Percentiles rank a stretch among this genome's conserved stretches.
These are phyloP conservation scores for Cucumis hystrix DNA, from an alignment of 306 rosid species.

Conservation along the genomic window DNA sequence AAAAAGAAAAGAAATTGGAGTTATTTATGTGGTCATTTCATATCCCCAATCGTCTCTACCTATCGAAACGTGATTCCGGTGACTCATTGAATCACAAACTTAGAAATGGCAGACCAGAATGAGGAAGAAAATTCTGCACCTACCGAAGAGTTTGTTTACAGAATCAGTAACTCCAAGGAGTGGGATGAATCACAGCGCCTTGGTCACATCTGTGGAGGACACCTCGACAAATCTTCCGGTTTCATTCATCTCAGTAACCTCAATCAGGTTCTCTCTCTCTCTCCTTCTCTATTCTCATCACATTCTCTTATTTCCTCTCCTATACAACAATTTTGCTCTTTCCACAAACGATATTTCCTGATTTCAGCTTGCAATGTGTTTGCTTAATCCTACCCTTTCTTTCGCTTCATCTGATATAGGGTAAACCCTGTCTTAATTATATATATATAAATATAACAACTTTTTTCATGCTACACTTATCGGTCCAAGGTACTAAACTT, in stretches of 20 bases:
- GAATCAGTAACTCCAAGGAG: constrained; percentile 47
- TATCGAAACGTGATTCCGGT: neutral
- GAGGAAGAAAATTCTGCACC: neutral
- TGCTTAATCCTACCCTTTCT: neutral
- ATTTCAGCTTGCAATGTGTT: neutral
- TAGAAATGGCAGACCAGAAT: neutral
- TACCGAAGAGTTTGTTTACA: constrained; percentile 44
- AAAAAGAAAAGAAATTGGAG: too few species aligned
- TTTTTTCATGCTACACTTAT: neutral
- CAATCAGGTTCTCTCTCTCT: constrained; percentile 37
- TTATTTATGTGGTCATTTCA: too few species aligned
- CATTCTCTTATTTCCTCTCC: neutral
- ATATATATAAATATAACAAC: too few species aligned
- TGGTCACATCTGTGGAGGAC: constrained; percentile 44
- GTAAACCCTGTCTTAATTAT: neutral
- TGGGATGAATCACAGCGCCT: constrained; percentile 52
- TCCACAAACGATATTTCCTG: neutral
- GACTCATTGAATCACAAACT: neutral
- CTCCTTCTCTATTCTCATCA: neutral
- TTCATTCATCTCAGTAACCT: constrained; percentile 84
- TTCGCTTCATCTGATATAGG: neutral
- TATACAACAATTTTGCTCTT: neutral
- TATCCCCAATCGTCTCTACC: neutral
- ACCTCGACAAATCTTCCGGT: constrained; percentile 48
- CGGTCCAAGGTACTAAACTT: neutral